Base-by-base conservation (phyloP, 306 rosid genomes). In the Abrus pulchellus region DNA sequence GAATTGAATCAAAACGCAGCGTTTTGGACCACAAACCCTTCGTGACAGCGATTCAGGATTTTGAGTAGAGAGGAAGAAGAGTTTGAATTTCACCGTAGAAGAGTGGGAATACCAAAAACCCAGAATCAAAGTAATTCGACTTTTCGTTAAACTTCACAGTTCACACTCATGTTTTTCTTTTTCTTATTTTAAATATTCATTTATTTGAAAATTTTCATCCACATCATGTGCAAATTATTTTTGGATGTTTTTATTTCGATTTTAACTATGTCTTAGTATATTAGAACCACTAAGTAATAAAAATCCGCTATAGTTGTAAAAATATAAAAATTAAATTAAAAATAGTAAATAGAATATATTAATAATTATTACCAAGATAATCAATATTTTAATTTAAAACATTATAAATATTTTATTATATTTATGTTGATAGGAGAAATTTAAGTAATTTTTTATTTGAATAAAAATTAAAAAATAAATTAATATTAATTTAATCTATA, bases 1-100 rank as follows among this genome's bases (percentile, higher is more conserved):
- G 78, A 34, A 59, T 50, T 34, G 54, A 84, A 72, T 44, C 20
- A 50, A 81, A 77, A 81, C 65, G 78, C 79, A 3, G 82, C 44
- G 70, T 59, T 64, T 80, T 8, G 2, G 55, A 9, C 10, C 40
- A 59, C 34, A 82, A 61, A 53, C 8, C 14, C 28, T 47, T 3
- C 2, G 30, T 2, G 29, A 6, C 49, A 10, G 62, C 3, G 9
- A 65, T 40, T 72, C 56, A 74, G 80, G 72, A 52, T 68, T 68
- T 9, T 40, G 40, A 48, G 36, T 33, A n/a, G 57, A 34, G 74
- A 57, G 56, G 64, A 52, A 64, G 65, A 70, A 47, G 76, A 73
- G 68, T 55, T 28, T 63, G 83, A 82, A 73, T 72, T 79, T 67
- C 54, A 78, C 33, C 64, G 7, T 14, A 9, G 48, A 56, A 32